Conservation (phyloP, 2,329 filamentous ascomycete species). For the Talaromyces rugulosus region DNA sequence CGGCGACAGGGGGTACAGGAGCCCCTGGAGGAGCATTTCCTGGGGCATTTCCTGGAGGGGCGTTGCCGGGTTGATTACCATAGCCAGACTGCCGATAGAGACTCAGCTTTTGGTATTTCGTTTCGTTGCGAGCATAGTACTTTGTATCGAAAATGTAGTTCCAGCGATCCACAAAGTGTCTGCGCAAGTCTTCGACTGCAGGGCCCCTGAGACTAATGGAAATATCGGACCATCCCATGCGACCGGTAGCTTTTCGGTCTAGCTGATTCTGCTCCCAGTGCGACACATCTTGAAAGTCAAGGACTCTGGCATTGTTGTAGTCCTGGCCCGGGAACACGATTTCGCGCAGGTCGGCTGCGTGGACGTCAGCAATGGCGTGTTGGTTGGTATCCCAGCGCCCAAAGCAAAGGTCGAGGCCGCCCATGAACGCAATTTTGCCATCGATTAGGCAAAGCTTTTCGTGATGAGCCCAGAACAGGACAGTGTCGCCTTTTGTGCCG, state of each 20-base stretch:
- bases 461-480: slow-evolving; percentile 90
- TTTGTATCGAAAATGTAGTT: slow-evolving; percentile 87
- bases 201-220: slow-evolving; percentile 71
- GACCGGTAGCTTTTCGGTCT: slow-evolving; percentile 69
- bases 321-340: slow-evolving; percentile 87
- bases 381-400: slow-evolving; percentile 85
- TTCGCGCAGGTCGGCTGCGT: slow-evolving; percentile 69
- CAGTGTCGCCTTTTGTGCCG: slow-evolving; percentile 73
- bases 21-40: background rate
- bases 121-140: slow-evolving; percentile 58
- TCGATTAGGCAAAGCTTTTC: slow-evolving; percentile 87
- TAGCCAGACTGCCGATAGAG: slow-evolving; percentile 23
- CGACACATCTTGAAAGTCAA: slow-evolving; percentile 72
- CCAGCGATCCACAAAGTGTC: slow-evolving; percentile 83
- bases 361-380: slow-evolving; percentile 79
- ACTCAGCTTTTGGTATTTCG: slow-evolving; percentile 40
- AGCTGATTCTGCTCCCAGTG: slow-evolving; percentile 85
- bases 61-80: slow-evolving; percentile 12
- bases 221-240: slow-evolving; percentile 93
- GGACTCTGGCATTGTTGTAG: slow-evolving; percentile 83
- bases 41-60: slow-evolving; percentile 14
- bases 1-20: background rate
- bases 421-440: slow-evolving; percentile 80
- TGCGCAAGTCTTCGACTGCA: slow-evolving; percentile 68
- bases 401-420: slow-evolving; percentile 81